Base-by-base conservation (phyloP, 2,329 filamentous ascomycete species). In the Fusarium liriodendri region DNA sequence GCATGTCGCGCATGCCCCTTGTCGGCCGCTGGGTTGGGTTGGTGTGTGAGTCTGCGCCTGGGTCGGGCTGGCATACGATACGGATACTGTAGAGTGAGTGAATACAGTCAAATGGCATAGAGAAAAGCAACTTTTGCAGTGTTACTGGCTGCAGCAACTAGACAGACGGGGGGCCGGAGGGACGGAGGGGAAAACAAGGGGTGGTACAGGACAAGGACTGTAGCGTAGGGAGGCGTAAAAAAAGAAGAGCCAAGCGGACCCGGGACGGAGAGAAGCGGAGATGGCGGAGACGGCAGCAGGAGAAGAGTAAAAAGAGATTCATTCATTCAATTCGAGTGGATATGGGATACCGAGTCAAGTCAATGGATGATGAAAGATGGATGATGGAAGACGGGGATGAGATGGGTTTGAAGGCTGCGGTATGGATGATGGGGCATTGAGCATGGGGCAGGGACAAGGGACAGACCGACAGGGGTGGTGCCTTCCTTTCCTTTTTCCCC, bases 391-490 rank as follows among this genome's bases (percentile, higher is more conserved):
- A 72, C 61, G 62, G 71, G 71, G 62, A 67, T 64, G 66, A 69
- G 71, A 66, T 72, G 70, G 57, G 59, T 64, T 68, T 64, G 37
- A 54, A 69, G 57, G 47, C 50, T 66, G 63, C 29, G 58, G 42
- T 67, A 70, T 62, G 64, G 74, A 72, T 65, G 74, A 75, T 74
- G 75, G 75, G 75, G 68, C 75, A 77, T 77, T 77, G 70, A 71
- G 68, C 74, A 75, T 74, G 70, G 75, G 74, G 74, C 75, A 77
- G 45, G 75, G 75, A 77, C 75, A 77, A 76, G 74, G 74, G 73
- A 69, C 27, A 60, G 55, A 32, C 35, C 11, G 73, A 69, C 73
- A 65, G 55, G 73, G 73, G 61, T 70, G 50, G 52, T 29, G 61
- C 40, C 68, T 75, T 76, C 42, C 67, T 66, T 64, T 65, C 61